phyloP scores from a whole-genome alignment of 805 yeast species.

The Pichia phayaonensis region DNA sequence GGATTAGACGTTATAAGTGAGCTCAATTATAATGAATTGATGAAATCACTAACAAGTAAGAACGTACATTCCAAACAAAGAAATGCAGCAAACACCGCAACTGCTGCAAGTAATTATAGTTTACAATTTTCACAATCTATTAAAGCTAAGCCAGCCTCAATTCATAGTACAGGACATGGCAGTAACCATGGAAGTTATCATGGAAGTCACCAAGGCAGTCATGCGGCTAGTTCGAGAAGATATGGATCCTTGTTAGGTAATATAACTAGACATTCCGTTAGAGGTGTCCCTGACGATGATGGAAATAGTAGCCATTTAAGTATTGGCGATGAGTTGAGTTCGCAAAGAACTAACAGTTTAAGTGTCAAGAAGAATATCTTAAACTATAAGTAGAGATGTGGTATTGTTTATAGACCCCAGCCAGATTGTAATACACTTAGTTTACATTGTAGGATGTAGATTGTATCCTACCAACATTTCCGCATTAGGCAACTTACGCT shows the following conservation, averaged over 20 bases:
- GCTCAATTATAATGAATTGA: slow-evolving; percentile 13
- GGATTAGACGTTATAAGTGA: slow-evolving; percentile 24
- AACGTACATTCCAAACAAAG: slow-evolving; percentile 14
- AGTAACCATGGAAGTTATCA: slow-evolving; percentile 3
- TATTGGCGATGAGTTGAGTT: background rate
- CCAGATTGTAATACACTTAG: too few relatives aligned
- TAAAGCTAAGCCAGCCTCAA: slow-evolving; percentile 1
- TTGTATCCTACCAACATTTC: background rate
- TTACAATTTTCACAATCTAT: background rate
- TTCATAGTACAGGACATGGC: slow-evolving; percentile 1
- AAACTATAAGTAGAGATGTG: slow-evolving; percentile 2
- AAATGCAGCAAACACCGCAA: background rate
- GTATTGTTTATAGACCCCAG: background rate
- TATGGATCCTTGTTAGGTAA: background rate
- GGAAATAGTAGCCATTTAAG: background rate
- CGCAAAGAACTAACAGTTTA: background rate
- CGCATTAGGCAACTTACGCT: background rate
- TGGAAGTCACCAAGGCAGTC: slow-evolving; percentile 3
- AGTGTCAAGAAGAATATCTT: slow-evolving; percentile 4
- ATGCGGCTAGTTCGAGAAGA: background rate
- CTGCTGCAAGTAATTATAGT: background rate
- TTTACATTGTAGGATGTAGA: too few relatives aligned
- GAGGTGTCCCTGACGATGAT: background rate
- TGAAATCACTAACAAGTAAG: slow-evolving; percentile 13
- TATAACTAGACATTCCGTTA: background rate